Conservation (phyloP, 305 asterid species). For the Solanum hybrid region DNA sequence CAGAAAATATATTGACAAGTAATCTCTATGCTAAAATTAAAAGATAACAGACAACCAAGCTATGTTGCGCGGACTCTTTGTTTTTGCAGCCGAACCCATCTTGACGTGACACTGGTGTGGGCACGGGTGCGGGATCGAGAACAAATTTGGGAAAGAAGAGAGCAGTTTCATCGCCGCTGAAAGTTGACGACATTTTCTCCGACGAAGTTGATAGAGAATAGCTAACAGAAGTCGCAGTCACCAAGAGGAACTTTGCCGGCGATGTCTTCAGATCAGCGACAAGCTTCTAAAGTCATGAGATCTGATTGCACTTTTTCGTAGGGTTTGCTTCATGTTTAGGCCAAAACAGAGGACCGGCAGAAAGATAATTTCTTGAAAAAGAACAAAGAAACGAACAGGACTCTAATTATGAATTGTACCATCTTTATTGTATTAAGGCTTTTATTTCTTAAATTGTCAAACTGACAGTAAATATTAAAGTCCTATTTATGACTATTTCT, state of each 20-base stretch:
- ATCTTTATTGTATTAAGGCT: neutral
- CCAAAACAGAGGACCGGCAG: neutral
- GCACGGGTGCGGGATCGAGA: neutral
- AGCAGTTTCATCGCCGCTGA: neutral
- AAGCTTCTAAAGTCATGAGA: neutral
- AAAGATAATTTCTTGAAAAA: neutral
- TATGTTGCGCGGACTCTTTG: neutral
- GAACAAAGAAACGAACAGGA: neutral
- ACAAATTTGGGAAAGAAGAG: neutral
- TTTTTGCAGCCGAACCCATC: neutral
- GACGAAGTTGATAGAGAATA: neutral
- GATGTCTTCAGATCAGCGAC: neutral
- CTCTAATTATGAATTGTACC: neutral
- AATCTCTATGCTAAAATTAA: neutral
- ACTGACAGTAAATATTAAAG: neutral
- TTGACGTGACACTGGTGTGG: neutral
- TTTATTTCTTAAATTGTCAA: neutral
- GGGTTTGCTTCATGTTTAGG: neutral
- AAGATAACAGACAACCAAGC: neutral
- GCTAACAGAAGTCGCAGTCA: neutral
- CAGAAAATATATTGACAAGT: neutral
- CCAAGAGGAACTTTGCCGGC: neutral
- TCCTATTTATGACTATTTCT: neutral
- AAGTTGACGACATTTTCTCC: neutral
- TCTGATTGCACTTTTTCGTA: neutral